Evolutionary conservation across 177 flowering plant genomes (phyloP).

Genomic region (Telopea speciosissima): DNA sequence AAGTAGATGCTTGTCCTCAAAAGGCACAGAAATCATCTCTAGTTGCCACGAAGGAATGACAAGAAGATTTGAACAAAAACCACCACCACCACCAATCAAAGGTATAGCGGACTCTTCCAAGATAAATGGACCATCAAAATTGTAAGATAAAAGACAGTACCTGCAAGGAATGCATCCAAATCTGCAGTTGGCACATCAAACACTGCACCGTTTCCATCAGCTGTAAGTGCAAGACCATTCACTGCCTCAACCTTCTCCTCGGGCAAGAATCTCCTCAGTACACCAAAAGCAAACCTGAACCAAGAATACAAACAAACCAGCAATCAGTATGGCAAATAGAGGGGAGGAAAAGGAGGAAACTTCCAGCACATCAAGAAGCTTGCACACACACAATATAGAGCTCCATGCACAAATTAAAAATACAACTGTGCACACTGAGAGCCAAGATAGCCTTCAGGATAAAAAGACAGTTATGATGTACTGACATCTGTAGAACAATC

Average conservation of each 20-base stretch:
- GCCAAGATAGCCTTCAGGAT: background rate
- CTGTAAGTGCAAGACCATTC: conserved; percentile 72
- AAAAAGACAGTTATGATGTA: no score
- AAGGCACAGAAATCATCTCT: background rate
- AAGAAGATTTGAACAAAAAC: background rate
- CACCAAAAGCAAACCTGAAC: conserved; percentile 57
- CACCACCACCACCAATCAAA: background rate
- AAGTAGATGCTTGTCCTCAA: background rate
- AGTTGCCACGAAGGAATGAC: background rate
- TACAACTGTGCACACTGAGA: background rate
- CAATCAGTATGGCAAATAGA: background rate
- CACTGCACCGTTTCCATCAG: conserved; percentile 84
- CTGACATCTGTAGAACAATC: background rate
- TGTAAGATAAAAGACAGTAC: conserved; percentile 13
- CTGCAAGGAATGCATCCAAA: conserved; percentile 63
- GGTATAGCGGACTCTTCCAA: background rate
- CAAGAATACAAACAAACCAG: background rate
- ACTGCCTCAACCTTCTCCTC: conserved; percentile 76
- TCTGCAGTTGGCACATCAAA: conserved; percentile 77
- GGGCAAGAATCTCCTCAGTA: conserved; percentile 77
- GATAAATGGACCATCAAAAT: background rate
- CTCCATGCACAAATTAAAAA: background rate
- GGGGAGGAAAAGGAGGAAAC: no score
- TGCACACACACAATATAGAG: background rate
- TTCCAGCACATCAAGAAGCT: background rate